phyloP scores from a whole-genome alignment of 2,329 filamentous ascomycete genomes.

The Penicillium sp. region DNA sequence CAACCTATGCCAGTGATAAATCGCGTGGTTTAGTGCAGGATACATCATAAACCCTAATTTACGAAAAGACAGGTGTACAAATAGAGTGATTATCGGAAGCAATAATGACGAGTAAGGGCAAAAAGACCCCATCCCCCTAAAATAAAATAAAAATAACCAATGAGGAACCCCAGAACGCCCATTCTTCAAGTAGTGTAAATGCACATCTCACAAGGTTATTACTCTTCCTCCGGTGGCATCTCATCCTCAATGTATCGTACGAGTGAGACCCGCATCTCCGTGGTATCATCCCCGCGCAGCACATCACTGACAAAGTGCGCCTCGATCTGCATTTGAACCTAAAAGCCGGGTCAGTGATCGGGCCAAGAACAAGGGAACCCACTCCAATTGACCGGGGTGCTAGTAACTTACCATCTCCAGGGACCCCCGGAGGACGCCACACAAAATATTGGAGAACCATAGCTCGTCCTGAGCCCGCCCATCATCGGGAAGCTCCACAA shows the following conservation, averaged over 20 bases:
- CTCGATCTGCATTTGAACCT: conserved; percentile 96
- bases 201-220: conserved; percentile 32
- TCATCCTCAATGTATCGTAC: conserved; percentile 97
- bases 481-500: conserved; percentile 95
- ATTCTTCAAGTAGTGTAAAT: conserved; percentile 7
- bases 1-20: conserved; percentile 18
- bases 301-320: conserved; percentile 95
- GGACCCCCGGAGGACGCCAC: conserved; percentile 84
- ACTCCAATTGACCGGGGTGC: background rate
- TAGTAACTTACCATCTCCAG: conserved; percentile 78
- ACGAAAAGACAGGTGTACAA: conserved; percentile 3
- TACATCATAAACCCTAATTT: conserved; percentile 28
- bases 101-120: background rate
- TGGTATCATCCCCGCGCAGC: conserved; percentile 88
- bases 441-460: conserved; percentile 98
- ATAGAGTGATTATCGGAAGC: conserved; percentile 1
- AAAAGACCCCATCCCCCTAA: background rate
- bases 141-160: background rate
- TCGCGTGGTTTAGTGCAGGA: conserved; percentile 22
- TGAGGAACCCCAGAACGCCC: conserved; percentile 8
- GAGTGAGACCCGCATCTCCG: conserved; percentile 91
- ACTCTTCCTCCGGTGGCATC: conserved; percentile 94
- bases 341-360: conserved; percentile 23
- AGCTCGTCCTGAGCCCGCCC: conserved; percentile 92
- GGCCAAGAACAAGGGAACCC: conserved; percentile 17